Percentiles rank a stretch among this genome's conserved stretches.
These are phyloP conservation scores for Gracilaria domingensis DNA, from an alignment of 23 red algal species.

Conservation along the genomic window DNA sequence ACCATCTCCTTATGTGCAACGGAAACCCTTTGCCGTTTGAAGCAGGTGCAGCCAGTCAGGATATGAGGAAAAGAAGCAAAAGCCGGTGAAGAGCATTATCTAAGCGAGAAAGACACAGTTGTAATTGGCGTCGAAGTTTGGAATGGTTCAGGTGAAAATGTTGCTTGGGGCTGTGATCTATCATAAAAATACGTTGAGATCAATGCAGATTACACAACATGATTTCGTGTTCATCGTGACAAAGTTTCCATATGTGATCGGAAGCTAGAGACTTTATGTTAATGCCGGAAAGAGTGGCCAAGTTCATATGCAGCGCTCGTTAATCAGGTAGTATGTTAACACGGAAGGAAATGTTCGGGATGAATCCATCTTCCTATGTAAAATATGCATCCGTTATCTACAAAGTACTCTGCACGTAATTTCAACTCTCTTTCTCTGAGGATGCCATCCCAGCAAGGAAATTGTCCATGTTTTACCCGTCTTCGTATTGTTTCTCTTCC, in stretches of 20 bases:
- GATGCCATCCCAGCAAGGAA: constrained; percentile 68
- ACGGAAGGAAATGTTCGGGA: background rate
- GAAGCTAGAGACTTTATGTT: constrained; percentile 38
- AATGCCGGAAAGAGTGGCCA: constrained; percentile 28
- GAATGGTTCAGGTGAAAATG: constrained; percentile 62
- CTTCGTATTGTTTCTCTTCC: constrained; percentile 91
- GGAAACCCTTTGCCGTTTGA: constrained; percentile 88
- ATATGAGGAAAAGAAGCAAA: constrained; percentile 79
- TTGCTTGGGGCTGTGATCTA: constrained; percentile 98
- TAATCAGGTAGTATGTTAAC: background rate
- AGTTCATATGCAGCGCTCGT: constrained; percentile 3
- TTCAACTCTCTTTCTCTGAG: background rate
- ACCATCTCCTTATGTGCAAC: constrained; percentile 71
- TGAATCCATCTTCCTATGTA: too few species aligned
- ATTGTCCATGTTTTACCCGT: constrained; percentile 79
- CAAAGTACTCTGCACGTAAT: background rate
- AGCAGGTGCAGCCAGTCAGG: constrained; percentile 68
- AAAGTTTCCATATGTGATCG: background rate
- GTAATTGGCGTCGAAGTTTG: constrained; percentile 78
- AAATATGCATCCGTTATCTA: too few species aligned
- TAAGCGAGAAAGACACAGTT: constrained; percentile 81
- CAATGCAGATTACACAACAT: constrained; percentile 99
- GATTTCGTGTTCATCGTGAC: background rate
- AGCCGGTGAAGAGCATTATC: constrained; percentile 54
- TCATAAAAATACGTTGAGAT: constrained; percentile 97